A percentile compares a stretch with the other conserved stretches of the same genome.
Evolutionary conservation across 352 stramenopile species (phyloP).

Genomic region (Saprolegnia parasitica): DNA sequence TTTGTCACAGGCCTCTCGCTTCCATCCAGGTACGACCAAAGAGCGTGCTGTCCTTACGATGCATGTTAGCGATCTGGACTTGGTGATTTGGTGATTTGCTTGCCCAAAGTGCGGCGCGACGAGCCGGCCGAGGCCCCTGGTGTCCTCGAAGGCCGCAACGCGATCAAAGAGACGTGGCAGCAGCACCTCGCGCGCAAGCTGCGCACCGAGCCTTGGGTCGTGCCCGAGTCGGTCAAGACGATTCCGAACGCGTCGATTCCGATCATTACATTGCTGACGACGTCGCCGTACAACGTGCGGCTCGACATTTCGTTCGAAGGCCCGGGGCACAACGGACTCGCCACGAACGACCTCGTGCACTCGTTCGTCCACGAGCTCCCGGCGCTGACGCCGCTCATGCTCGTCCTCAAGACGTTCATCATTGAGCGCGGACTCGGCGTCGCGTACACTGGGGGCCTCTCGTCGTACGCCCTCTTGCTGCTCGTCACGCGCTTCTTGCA

Average conservation of each 20-base stretch:
- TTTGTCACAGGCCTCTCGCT: conserved; percentile 94
- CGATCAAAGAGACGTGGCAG: conserved; percentile 98
- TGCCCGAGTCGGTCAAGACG: conserved; percentile 93
- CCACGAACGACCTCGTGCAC: conserved; percentile 91
- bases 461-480: conserved; percentile 93
- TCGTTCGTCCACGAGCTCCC: conserved; percentile 91
- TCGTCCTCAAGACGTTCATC: conserved; percentile 94
- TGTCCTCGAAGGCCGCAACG: conserved; percentile 96
- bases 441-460: conserved; percentile 95
- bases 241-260: conserved; percentile 95
- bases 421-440: conserved; percentile 92
- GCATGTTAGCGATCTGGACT: conserved; percentile 89
- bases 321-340: conserved; percentile 93
- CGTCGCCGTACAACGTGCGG: conserved; percentile 69
- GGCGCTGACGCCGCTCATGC: conserved; percentile 91
- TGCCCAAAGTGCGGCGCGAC: conserved; percentile 95
- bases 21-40: conserved; percentile 67
- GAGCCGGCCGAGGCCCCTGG: conserved; percentile 92
- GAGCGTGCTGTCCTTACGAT: not conserved
- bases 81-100: conserved; percentile 97
- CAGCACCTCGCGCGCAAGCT: conserved; percentile 95
- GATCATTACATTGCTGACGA: conserved; percentile 93
- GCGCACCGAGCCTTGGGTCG: conserved; percentile 89
- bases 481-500: conserved; percentile 94
- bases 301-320: conserved; percentile 97